Conservation (phyloP, 139 green algal species). For the Microglena sp. region DNA sequence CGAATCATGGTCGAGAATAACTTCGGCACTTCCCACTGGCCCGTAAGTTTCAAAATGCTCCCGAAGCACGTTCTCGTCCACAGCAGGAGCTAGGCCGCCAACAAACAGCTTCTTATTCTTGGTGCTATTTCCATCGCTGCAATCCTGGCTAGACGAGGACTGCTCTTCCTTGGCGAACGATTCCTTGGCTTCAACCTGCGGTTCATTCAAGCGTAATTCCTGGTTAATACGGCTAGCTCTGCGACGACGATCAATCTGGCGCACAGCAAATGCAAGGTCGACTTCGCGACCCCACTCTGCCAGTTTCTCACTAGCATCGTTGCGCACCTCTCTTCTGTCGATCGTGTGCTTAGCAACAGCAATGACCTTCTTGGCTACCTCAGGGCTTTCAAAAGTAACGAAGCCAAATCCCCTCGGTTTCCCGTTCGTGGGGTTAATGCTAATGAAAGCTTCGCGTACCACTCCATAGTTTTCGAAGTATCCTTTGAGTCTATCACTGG, state of each 20-base stretch:
- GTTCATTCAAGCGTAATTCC: too few relatives aligned
- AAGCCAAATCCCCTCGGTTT: slow-evolving; percentile 85
- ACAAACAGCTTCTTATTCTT: slow-evolving; percentile 88
- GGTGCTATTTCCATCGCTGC: not conserved
- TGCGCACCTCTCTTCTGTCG: slow-evolving; percentile 78
- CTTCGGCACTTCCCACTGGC: slow-evolving; percentile 72
- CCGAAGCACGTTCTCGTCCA: slow-evolving; percentile 73
- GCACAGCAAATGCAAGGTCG: too few relatives aligned
- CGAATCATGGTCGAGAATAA: slow-evolving; percentile 96
- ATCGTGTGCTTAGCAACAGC: slow-evolving; percentile 82
- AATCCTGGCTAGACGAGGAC: not conserved
- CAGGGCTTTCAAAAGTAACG: slow-evolving; percentile 77
- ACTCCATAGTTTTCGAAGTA: slow-evolving; percentile 87
- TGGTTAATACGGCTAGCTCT: too few relatives aligned
- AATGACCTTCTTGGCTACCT: slow-evolving; percentile 83
- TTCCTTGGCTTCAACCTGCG: slow-evolving; percentile 91
- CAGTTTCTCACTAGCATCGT: too few relatives aligned
- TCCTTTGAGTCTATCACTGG: slow-evolving; percentile 31
- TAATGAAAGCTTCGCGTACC: slow-evolving; percentile 81
- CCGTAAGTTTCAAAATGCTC: slow-evolving; percentile 72
- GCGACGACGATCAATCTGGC: too few relatives aligned
- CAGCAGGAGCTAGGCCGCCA: slow-evolving; percentile 75
- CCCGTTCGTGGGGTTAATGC: slow-evolving; percentile 78
- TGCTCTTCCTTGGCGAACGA: slow-evolving; percentile 93
- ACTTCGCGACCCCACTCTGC: too few relatives aligned